Evolutionary conservation across 805 yeast species (phyloP).

Genomic region (Teunomyces tritomae): DNA sequence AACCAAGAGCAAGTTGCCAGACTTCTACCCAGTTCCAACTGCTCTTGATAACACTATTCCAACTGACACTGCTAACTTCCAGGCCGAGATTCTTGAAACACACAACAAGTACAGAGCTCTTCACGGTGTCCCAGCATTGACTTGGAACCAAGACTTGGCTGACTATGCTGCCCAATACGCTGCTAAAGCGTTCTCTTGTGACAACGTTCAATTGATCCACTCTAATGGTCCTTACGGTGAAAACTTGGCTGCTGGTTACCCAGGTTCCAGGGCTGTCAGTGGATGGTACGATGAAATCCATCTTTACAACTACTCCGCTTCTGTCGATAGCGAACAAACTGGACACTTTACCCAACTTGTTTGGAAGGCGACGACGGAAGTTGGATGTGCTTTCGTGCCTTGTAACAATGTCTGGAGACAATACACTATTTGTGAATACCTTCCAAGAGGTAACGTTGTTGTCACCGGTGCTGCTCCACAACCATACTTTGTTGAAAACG

Average conservation of each 20-base stretch:
- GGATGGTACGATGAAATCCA: constrained; percentile 73
- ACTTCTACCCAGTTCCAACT: constrained; percentile 7
- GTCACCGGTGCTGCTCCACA: constrained; percentile 31
- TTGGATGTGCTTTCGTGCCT: constrained; percentile 63
- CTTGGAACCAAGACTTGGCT: constrained; percentile 35
- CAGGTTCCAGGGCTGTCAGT: constrained; percentile 52
- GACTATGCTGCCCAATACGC: constrained; percentile 46
- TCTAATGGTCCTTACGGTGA: constrained; percentile 72
- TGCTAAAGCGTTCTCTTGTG: constrained; percentile 48
- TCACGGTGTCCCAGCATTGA: constrained; percentile 26
- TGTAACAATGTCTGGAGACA: constrained; percentile 52
- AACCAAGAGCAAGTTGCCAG: not conserved
- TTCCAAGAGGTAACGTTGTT: constrained; percentile 50
- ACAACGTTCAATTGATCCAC: constrained; percentile 59
- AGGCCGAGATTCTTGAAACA: constrained; percentile 28
- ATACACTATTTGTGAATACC: constrained; percentile 70
- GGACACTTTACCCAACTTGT: constrained; percentile 81
- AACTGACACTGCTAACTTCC: constrained; percentile 12
- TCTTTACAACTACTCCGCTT: constrained; percentile 50
- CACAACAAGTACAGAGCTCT: constrained; percentile 38
- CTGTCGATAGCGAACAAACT: constrained; percentile 51
- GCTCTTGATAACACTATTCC: constrained; percentile 11
- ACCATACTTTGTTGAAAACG: constrained; percentile 43
- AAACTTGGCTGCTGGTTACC: constrained; percentile 67
- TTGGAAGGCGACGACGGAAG: constrained; percentile 58